Base-by-base conservation (phyloP, 2,329 filamentous ascomycete species). In the Cladophialophora immunda region DNA sequence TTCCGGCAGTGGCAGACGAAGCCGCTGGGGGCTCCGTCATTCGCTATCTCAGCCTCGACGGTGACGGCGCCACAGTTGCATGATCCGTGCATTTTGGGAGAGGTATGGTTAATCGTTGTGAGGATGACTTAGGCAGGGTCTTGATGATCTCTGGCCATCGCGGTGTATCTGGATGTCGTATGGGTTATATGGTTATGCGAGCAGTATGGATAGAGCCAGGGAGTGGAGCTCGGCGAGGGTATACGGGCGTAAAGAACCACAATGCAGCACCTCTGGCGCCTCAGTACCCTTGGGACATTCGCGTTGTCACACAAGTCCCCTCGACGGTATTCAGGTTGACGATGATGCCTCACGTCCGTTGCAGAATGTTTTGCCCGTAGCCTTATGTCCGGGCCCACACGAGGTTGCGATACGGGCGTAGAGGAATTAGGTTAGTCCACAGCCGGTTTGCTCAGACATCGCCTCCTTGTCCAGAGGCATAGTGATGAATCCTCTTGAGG, bases 21-120 rank as follows among this genome's bases (percentile, higher is more conserved):
- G 7, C 22, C 58, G n/a, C 2, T 53, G 41, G 17, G 58, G n/a
- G 32, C 22, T 4, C 22, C 29, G 11, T 60, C 29, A 19, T 32
- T 25, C 11, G 22, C 25, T 4, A 60, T 52, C 15, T 60, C 52
- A 27, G 45, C 58, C 45, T 60, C 58, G 45, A 60, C 58, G 45
- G 27, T 60, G 27, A 60, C 58, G 13, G 30, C 41, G 19, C 36
- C 25, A 7, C 41, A 60, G 41, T 60, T 60, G 15, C 58, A 60
- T 25, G 27, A 52, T 11, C 58, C 58, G 25, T 53, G 41, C 58
- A 60, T 60, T 22, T n/a, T 60, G 45, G 13, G 32, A 45, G 47
- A 19, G 25, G 32, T 34, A 34, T 34, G 32, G 13, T 34, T 34
- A 15, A 41, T 11, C 15, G 3, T 17, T 6, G n/a, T 41, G 17